Percentiles rank a stretch among this genome's conserved stretches.
Evolutionary conservation across 371 early-diverging fungal genomes (phyloP).

Genomic region (Lichtheimia ramosa): DNA sequence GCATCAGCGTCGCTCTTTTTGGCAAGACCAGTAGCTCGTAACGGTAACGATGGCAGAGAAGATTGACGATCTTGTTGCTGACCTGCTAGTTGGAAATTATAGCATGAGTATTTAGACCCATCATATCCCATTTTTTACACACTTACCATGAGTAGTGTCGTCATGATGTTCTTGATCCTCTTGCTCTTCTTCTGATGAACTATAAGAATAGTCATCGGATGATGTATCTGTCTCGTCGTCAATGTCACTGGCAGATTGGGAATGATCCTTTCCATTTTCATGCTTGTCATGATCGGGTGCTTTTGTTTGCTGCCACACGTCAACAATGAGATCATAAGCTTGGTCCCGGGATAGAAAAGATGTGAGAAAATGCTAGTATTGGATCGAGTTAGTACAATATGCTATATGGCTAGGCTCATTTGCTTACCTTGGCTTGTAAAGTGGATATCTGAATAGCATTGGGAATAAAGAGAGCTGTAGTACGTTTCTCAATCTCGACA

Average conservation of each 20-base stretch:
- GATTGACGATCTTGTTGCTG: constrained; percentile 15
- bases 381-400: neutral
- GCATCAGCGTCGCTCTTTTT: constrained; percentile 8
- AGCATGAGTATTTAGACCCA: neutral
- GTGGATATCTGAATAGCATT: constrained; percentile 85
- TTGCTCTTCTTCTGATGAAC: neutral
- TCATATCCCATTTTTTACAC: neutral
- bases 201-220: constrained; percentile 3
- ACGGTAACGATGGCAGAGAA: constrained; percentile 21
- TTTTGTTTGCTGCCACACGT: constrained; percentile 61
- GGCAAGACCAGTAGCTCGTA: constrained; percentile 7
- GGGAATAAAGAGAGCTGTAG: constrained; percentile 83
- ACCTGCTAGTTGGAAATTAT: no score
- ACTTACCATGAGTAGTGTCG: neutral
- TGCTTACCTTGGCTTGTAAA: constrained; percentile 57
- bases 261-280: constrained; percentile 1
- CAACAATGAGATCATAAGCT: constrained; percentile 70
- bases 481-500: constrained; percentile 75
- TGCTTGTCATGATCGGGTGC: constrained; percentile 4
- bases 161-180: neutral
- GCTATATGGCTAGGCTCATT: neutral
- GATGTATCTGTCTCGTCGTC: constrained; percentile 3
- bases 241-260: neutral
- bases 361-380: constrained; percentile 68
- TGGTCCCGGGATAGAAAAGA: constrained; percentile 81